Evolutionary conservation across 2,329 filamentous ascomycete species (phyloP), one percentile per base, ranked within the genome.

Genomic region (Colletotrichum sp.): DNA sequence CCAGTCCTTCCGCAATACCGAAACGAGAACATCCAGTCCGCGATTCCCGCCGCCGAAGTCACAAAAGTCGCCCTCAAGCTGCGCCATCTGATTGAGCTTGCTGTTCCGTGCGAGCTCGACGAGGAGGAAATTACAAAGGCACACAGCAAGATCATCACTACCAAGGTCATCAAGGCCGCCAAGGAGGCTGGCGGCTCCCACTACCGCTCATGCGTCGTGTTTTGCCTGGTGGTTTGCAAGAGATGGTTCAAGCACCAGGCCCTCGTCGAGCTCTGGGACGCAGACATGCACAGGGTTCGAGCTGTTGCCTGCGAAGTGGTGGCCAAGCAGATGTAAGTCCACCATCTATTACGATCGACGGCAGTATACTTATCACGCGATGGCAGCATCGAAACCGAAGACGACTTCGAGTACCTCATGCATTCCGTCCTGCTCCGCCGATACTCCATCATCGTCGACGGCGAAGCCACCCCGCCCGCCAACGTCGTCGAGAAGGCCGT

Each of bases 401-500:
- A 98, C 48, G 91, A 99, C 80, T 88, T 92, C 75, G 86, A 92
- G 39, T 98, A 95, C 81, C 89, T 99, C 4, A 88, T 98, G 79
- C 94, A 96, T 79, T 90, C 94, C 16, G 88, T 98, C 4, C 89
- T 99, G 18, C 92, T 99, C 43, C 96, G 96, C 83, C 93, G 96
- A 32, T 99, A 98, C 86, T 95, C 95, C 4, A 93, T 96, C 80
- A 83, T 98, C 9, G 84, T 94, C 55, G 90, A 96, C 78, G 93
- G 92, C 57, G 88, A 94, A 78, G 88, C 94, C 57, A 96, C 95
- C 1, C 86, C 90, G 2, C 94, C 96, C 0, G 90, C 94, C 77
- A 99, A 99, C 81, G 97, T 95, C 26, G 93, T 99, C 75, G 97
- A 99, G 84, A 95, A 95, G 81, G 95, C 97, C 0, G 96, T 99